Evolutionary conservation across 257 asterid genomes (phyloP).

Genomic region (Solanum pinnatisectum): DNA sequence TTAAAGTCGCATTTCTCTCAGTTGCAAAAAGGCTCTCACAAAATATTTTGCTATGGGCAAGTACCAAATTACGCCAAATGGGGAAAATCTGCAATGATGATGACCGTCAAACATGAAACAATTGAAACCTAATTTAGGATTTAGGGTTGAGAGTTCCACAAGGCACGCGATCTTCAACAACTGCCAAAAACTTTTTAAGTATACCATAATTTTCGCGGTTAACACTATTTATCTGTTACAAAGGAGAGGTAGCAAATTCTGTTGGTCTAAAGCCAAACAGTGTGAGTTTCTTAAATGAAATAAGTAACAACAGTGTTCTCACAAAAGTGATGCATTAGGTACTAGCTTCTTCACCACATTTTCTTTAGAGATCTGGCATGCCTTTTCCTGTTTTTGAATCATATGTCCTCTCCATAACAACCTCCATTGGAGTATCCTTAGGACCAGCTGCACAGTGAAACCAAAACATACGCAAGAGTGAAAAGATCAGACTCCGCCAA

Average conservation of each 20-base stretch:
- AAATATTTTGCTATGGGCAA: neutral
- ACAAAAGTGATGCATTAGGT: neutral
- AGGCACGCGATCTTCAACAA: neutral
- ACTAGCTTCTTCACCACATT: neutral
- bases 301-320: neutral
- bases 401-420: constrained; percentile 68
- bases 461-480: neutral
- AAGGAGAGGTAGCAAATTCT: neutral
- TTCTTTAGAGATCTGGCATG: constrained; percentile 69
- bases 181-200: neutral
- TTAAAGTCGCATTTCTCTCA: neutral
- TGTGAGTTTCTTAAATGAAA: neutral
- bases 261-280: neutral
- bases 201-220: neutral
- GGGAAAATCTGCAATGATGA: neutral
- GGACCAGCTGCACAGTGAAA: constrained; percentile 67
- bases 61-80: neutral
- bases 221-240: neutral
- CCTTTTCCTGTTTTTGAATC: constrained; percentile 79
- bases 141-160: neutral
- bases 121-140: neutral
- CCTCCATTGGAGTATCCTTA: constrained; percentile 75
- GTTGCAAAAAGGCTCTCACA: neutral
- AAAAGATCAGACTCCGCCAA: neutral
- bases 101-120: neutral